phyloP scores from a whole-genome alignment of 805 yeast genomes.

The Aciculoconidium aculeatum region DNA sequence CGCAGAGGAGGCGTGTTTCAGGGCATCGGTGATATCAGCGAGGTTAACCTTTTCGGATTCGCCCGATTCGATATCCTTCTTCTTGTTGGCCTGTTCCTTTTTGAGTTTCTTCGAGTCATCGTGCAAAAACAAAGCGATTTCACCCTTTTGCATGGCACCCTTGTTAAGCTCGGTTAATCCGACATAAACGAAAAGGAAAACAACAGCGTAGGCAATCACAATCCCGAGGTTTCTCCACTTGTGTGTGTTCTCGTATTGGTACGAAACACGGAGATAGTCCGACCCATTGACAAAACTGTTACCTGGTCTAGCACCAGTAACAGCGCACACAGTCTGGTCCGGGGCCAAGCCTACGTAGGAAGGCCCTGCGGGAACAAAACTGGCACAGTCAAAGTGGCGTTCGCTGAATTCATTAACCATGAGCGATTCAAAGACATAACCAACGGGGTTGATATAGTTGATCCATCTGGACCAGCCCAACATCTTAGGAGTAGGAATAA shows the following conservation, averaged over 20 bases:
- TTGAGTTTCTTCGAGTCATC: slow-evolving; percentile 42
- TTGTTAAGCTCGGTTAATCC: slow-evolving; percentile 50
- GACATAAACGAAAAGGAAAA: slow-evolving; percentile 52
- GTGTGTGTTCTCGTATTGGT: slow-evolving; percentile 39
- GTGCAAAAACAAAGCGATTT: slow-evolving; percentile 54
- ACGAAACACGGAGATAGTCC: slow-evolving; percentile 33
- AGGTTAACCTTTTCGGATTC: slow-evolving; percentile 14
- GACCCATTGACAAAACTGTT: slow-evolving; percentile 17
- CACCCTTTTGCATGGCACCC: slow-evolving; percentile 68
- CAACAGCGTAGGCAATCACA: slow-evolving; percentile 45
- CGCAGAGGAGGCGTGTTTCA: slow-evolving; percentile 10
- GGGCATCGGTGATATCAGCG: slow-evolving; percentile 25
- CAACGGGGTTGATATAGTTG: slow-evolving; percentile 37
- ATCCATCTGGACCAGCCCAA: slow-evolving; percentile 57
- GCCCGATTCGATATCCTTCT: slow-evolving; percentile 20
- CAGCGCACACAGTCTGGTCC: slow-evolving; percentile 27
- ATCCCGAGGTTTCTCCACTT: slow-evolving; percentile 68
- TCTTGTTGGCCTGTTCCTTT: slow-evolving; percentile 26
- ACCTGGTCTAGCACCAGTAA: slow-evolving; percentile 21
- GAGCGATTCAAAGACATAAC: slow-evolving; percentile 44
- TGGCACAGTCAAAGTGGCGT: slow-evolving; percentile 40
- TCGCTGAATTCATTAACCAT: slow-evolving; percentile 54
- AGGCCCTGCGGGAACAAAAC: slow-evolving; percentile 42
- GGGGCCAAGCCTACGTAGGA: slow-evolving; percentile 29
- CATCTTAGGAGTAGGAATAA: slow-evolving; percentile 38